Evolutionary conservation across 106 monocot species (phyloP), one percentile per base, ranked within the genome.

Genomic region (Dendrobium chrysotoxum): DNA sequence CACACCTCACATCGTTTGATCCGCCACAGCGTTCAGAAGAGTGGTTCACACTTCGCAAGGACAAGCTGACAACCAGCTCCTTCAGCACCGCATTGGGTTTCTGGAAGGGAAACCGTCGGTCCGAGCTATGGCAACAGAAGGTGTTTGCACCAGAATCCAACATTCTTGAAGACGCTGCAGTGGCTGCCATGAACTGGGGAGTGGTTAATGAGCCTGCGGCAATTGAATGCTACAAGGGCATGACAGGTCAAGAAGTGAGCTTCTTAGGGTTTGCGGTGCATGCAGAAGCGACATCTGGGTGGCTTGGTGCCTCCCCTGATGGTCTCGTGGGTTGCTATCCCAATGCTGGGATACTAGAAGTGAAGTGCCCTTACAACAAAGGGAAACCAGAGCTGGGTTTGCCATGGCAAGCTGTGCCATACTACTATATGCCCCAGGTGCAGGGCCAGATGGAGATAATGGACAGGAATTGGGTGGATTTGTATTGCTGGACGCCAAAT

Each of bases 361-460:
- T 99, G 70, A 99, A 99, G 80, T 99, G 99, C 73, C 99, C 99
- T 2, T 99, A 87, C 57, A 99, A 99, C 78, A 99, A 93, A 61
- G 99, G 99, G 47, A 85, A 85, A 77, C 99, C 99, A 0, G 95
- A 99, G 82, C 85, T 90, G 17, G 99, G 86, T 2, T 81, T 95
- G 55, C 99, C 99, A 11, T 99, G 99, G 99, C 53, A 79, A 5
- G 84, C 77, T 4, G 41, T 99, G 77, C 99, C 99, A 25, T 91
- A 91, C 86, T 99, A 99, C 76, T 99, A 99, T 82, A 91, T 99
- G 91, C 99, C 99, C 1, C 99, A 99, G 83, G 85, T 99, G 57
- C 99, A 99, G 74, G 99, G 99, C 9, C 93, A 90, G 83, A 99
- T 99, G 99, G 99, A 99, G 88, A 90, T 99, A 71, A 93, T 99